These are phyloP conservation scores for Colletotrichum theobromicola DNA, from an alignment of 2,329 filamentous ascomycete species.

Conservation along the genomic window DNA sequence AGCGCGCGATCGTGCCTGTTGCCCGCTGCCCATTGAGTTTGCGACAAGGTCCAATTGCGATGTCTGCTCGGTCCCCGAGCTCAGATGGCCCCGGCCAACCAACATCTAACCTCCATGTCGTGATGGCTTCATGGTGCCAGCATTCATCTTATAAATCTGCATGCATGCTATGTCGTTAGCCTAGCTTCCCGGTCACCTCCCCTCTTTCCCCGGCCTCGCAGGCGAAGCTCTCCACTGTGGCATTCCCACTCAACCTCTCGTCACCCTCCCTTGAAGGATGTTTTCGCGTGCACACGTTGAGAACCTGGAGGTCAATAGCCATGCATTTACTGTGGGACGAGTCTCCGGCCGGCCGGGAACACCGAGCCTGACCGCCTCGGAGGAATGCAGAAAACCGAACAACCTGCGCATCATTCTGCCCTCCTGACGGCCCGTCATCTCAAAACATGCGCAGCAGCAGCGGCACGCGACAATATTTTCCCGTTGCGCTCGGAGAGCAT, in stretches of 20 bases:
- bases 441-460: not conserved
- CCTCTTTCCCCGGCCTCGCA: constrained; percentile 7
- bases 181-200: not conserved
- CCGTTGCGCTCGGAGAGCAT: not conserved
- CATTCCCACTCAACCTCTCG: not conserved
- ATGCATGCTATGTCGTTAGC: constrained; percentile 2
- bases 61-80: not conserved
- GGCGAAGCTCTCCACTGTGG: constrained; percentile 9
- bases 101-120: not conserved
- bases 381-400: constrained; percentile 5
- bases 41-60: not conserved
- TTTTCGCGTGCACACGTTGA: not conserved
- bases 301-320: not conserved
- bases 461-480: not conserved
- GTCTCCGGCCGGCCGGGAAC: not conserved
- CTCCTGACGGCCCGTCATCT: not conserved
- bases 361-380: constrained; percentile 17
- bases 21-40: constrained; percentile 13
- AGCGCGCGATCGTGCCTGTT: not conserved
- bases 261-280: not conserved
- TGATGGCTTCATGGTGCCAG: not conserved
- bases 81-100: not conserved
- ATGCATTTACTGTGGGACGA: not conserved
- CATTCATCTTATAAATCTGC: not conserved
- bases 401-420: not conserved